Base-by-base conservation (phyloP, 1,284 basidiomycete genomes). In the Fomitopsis schrenkii region DNA sequence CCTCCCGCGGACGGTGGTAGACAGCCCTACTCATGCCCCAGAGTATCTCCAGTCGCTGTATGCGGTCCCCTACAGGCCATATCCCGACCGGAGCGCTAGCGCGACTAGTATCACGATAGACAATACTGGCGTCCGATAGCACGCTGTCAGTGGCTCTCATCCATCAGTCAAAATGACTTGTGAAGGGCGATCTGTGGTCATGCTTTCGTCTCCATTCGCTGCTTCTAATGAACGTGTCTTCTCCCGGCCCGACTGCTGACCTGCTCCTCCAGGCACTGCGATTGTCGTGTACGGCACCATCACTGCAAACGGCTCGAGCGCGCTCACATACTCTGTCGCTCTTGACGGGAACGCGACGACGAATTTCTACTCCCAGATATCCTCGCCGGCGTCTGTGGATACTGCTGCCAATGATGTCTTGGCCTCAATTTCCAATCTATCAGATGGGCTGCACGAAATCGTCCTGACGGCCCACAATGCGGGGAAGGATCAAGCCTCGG, bases 321-420 rank as follows among this genome's bases (percentile, higher is more conserved):
- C 63, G 46, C 67, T 68, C 19, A 62, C 69, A 2, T 71, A 71
- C 48, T 65, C 70, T 7, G 61, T 72, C 53, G 55, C 65, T n/a
- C 65, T 72, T 28, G 72, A 72, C 54, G 71, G 71, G 35, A 66
- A 65, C 8, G 57, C 69, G 7, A 72, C 71, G n/a, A 72, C 70
- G 12, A 71, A 72, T 61, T 73, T 65, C 56, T 63, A 64, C 22
- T 69, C 67, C 33, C 58, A 63, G 9, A 41, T 71, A 7, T 66
- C 67, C 17, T 17, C 52, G 6, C 15, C 64, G 12, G 52, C 68
- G 5, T 63, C 67, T 17, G 66, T 70, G 10, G 33, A 68, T 26
- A 62, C 66, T 28, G 63, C 68, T 7, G 59, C 66, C 10, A 68
- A 58, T 38, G 67, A 71, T 53, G 59, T 75, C 30, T 67, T 76